Evolutionary conservation across 257 asterid genomes (phyloP), one percentile per base, ranked within the genome.

Genomic region (Lycium barbarum): DNA sequence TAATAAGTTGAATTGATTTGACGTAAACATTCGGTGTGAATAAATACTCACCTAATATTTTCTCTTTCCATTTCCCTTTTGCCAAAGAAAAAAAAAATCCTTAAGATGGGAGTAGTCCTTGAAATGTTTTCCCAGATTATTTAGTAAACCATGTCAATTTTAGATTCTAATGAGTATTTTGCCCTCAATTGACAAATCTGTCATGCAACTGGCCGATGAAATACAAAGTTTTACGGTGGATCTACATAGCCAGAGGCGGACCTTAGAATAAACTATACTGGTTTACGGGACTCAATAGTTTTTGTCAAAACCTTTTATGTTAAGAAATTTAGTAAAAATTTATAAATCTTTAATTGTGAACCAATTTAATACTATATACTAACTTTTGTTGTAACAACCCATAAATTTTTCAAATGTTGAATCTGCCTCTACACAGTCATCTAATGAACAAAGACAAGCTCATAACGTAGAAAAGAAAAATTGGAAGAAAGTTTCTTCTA

Each of bases 61-160:
- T 85, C 66, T 79, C 81, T 85, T 57, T 84, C 58, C 35, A 76
- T 45, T 65, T 9, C 13, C 33, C 8, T 36, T 80, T 62, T 6
- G 14, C 14, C 43, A 35, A 65, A 65, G 33, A 65, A 9, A 3
- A 57, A 58, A 58, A 58, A 33, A 33, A 65, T 1, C 1, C 43
- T 65, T 26, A 65, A 26, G 45, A 65, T 33, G 72, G 72, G 35
- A 6, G n/a, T 22, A 33, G 43, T 26, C 45, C 17, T 22, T 20
- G 6, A 9, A 59, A n/a, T 18, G 8, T n/a, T 18, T 1, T 9
- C 18, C 57, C 36, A 43, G 13, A 22, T 36, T 15, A 9, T 15
- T 36, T 14, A 15, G 22, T 38, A 68, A 68, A 68, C 5, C 80
- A n/a, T 47, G 3, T 18, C 38, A 2, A 72, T 18, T 43, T 9